Base-by-base conservation (phyloP, 2,329 filamentous ascomycete species). In the Diplodia sapinea region DNA sequence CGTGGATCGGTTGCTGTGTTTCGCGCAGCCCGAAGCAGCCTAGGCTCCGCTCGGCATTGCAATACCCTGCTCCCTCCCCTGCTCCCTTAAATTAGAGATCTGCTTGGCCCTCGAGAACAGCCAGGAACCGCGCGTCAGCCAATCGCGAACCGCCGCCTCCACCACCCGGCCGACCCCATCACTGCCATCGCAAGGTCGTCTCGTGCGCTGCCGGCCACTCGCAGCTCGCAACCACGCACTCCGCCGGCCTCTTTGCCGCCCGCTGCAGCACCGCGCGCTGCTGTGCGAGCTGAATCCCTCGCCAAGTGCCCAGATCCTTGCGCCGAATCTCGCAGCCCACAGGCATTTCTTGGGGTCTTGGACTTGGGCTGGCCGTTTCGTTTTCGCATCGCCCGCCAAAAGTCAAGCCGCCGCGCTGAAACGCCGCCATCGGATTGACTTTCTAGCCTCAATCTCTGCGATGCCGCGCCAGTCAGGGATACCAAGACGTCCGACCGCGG, bases 141-240 rank as follows among this genome's bases (percentile, higher is more conserved):
- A 63, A 63, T 63, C 59, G 50, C 31, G 29, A 31, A 4, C 11
- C 2, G 13, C 7, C 59, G 43, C 43, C 59, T 63, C 59, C 59
- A 51, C 59, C 59, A 51, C 20, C 31, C 59, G 13, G 59, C 59
- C 26, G 59, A 51, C 59, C 26, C 26, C 59, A 63, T 23, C 23
- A 23, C 23, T 23, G 23, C 23, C 23, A 23, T 38, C 43, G n/a
- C 59, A 50, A 51, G 43, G 29, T 51, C 26, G n/a, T 43, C 59
- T 62, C 59, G 59, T 51, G 59, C 31, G 59, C 59, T 36, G 43
- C 43, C 59, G 59, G 59, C 59, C 59, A 63, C 59, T 63, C 59
- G 59, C 59, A 51, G 40, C 29, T 13, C 47, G 59, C 56, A 43
- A 38, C 38, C 33, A 9, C 36, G 20, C 29, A 20, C 6, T 29